Evolutionary conservation across 176 grass and related monocot species (phyloP).

Genomic region (Aegilops bicornis): DNA sequence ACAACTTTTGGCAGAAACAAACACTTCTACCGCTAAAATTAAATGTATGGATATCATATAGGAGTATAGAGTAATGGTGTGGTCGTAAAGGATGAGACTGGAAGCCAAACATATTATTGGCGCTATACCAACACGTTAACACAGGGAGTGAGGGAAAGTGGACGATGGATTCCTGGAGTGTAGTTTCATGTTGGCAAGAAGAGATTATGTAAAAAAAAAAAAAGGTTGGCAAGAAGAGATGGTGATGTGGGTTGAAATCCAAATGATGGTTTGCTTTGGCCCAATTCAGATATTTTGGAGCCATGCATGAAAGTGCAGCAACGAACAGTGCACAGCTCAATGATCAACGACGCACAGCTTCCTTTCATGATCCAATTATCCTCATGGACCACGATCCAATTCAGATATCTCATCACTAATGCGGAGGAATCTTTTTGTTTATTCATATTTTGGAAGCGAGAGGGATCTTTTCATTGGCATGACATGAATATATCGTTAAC

Average conservation of each 20-base stretch:
- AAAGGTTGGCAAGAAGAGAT: too few relatives aligned
- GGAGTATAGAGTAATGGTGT: not conserved
- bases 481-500: not conserved
- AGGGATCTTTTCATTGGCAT: slow-evolving; percentile 11
- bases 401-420: not conserved
- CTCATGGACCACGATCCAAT: not conserved
- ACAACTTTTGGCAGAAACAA: too few relatives aligned
- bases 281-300: not conserved
- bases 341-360: not conserved
- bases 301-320: not conserved
- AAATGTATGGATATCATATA: too few relatives aligned
- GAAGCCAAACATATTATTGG: not conserved
- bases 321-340: not conserved
- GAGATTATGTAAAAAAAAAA: too few relatives aligned
- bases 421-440: slow-evolving; percentile 20
- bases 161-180: not conserved
- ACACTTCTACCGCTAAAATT: too few relatives aligned
- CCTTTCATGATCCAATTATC: not conserved
- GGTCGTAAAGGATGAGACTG: not conserved
- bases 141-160: too few relatives aligned
- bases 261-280: not conserved
- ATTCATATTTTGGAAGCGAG: not conserved
- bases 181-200: not conserved
- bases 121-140: not conserved
- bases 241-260: too few relatives aligned